phyloP scores from a whole-genome alignment of 2,329 filamentous ascomycete genomes.

The Ophiostoma himal-ulmi region DNA sequence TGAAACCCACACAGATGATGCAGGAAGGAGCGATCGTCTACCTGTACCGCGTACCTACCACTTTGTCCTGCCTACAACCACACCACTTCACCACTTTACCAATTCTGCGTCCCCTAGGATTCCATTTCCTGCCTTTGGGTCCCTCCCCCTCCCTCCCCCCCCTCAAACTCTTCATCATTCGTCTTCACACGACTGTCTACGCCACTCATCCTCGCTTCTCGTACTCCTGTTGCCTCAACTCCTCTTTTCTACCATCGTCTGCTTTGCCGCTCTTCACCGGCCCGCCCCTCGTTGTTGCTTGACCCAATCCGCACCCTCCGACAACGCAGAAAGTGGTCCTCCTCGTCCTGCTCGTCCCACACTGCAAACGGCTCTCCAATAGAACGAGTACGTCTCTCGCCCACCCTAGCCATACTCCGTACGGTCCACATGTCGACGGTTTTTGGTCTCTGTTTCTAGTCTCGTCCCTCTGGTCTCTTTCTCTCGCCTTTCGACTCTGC shows the following conservation, averaged over 20 bases:
- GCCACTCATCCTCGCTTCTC: not conserved
- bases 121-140: not conserved
- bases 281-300: slow-evolving; percentile 5
- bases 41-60: not conserved
- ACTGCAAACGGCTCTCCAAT: slow-evolving; percentile 31
- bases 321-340: slow-evolving; percentile 16
- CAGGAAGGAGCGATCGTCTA: slow-evolving; percentile 12
- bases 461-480: not conserved
- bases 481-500: not conserved
- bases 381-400: slow-evolving; percentile 6
- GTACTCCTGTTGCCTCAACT: not conserved
- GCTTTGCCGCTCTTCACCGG: slow-evolving; percentile 8
- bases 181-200: not conserved
- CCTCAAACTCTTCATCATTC: not conserved
- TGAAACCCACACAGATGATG: slow-evolving; percentile 8
- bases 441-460: not conserved
- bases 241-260: not conserved
- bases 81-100: not conserved
- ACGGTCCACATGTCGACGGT: slow-evolving; percentile 12
- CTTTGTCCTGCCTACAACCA: not conserved
- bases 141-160: not conserved
- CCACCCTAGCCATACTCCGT: not conserved
- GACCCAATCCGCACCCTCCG: slow-evolving; percentile 9
- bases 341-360: slow-evolving; percentile 16
- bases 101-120: slow-evolving; percentile 5